phyloP scores from a whole-genome alignment of 2,329 filamentous ascomycete genomes.

The Botrytis elliptica region DNA sequence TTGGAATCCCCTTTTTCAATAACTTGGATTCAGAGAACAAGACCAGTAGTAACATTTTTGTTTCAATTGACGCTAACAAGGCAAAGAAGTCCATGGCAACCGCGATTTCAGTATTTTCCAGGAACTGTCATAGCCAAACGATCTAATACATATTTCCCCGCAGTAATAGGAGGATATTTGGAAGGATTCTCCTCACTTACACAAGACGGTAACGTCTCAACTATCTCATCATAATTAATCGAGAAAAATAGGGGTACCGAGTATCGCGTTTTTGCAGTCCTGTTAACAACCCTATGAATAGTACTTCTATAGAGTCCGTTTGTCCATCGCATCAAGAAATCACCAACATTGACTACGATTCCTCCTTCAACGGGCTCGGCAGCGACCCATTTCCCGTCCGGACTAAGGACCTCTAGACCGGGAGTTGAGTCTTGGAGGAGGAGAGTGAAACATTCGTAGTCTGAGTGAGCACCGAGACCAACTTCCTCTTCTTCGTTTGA shows the following conservation, averaged over 20 bases:
- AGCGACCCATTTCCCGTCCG: conserved; percentile 46
- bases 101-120: conserved; percentile 21
- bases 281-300: conserved; percentile 56
- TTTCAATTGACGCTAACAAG: background rate
- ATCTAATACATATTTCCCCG: conserved; percentile 37
- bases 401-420: conserved; percentile 53
- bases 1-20: background rate
- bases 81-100: no score
- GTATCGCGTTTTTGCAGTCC: conserved; percentile 50
- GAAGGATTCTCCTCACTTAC: conserved; percentile 33
- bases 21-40: background rate
- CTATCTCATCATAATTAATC: conserved; percentile 38
- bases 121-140: conserved; percentile 34
- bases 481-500: conserved; percentile 35
- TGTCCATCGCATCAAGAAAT: conserved; percentile 52
- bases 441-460: conserved; percentile 57
- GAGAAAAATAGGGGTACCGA: conserved; percentile 56
- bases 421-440: conserved; percentile 52
- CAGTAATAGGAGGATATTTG: conserved; percentile 36
- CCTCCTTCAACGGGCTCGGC: conserved; percentile 47
- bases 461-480: conserved; percentile 51
- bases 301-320: conserved; percentile 53
- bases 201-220: conserved; percentile 37
- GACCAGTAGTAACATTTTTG: background rate
- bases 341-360: conserved; percentile 53